These are phyloP conservation scores for Apiotrichum porosum DNA, from an alignment of 1,284 basidiomycete genomes.

Conservation along the genomic window DNA sequence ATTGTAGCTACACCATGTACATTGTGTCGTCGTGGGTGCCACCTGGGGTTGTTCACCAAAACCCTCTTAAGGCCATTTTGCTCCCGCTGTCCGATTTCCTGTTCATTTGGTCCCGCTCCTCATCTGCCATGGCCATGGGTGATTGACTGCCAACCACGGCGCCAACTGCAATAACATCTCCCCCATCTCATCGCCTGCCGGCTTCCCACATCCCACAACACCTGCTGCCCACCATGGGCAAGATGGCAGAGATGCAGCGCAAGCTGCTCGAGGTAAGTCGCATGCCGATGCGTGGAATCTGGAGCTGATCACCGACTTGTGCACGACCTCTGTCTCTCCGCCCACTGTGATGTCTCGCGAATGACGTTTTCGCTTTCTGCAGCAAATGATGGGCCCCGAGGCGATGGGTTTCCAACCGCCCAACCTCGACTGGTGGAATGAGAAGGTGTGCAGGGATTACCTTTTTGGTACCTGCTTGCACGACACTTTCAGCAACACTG, in stretches of 20 bases:
- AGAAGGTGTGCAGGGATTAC: conserved; percentile 99
- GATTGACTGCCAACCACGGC: too few species aligned
- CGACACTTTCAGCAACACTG: conserved; percentile 95
- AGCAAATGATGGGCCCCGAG: conserved; percentile 99
- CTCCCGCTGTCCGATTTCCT: too few species aligned
- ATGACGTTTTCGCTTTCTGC: conserved; percentile 2
- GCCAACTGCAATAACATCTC: neutral
- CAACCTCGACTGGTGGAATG: conserved; percentile 91
- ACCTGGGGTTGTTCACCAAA: too few species aligned
- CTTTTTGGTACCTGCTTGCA: conserved; percentile 97
- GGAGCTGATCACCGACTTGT: neutral
- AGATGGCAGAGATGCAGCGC: conserved; percentile 50
- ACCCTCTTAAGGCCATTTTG: too few species aligned
- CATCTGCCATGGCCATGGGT: too few species aligned
- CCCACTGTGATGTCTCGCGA: neutral
- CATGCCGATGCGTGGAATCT: neutral
- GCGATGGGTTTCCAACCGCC: conserved; percentile 91
- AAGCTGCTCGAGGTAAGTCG: conserved; percentile 49
- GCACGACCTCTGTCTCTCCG: neutral
- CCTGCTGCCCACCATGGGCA: conserved; percentile 41
- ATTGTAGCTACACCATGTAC: too few species aligned
- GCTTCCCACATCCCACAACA: neutral
- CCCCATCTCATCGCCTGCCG: neutral
- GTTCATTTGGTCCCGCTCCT: too few species aligned
- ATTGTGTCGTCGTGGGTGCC: too few species aligned